These are phyloP conservation scores for Striga hermonthica DNA, from an alignment of 305 asterid genomes.

Conservation along the genomic window DNA sequence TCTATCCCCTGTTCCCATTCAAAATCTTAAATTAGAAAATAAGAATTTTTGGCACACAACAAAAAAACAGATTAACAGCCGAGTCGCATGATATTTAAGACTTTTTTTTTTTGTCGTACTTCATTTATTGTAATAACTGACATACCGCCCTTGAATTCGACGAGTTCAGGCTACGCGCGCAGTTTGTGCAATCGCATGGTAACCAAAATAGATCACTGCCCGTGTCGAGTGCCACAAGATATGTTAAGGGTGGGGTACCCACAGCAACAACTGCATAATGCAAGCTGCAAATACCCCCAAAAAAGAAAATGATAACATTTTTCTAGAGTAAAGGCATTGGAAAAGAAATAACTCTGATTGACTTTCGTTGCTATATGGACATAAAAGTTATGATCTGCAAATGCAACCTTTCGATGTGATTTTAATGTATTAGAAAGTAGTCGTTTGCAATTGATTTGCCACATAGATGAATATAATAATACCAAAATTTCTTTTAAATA, in stretches of 20 bases:
- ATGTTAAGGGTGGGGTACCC: slow-evolving; percentile 67
- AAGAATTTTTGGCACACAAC: slow-evolving; percentile 9
- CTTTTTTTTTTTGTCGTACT: no score
- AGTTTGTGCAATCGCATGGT: slow-evolving; percentile 75
- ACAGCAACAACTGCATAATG: slow-evolving; percentile 73
- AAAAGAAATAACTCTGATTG: background rate
- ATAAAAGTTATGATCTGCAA: no score
- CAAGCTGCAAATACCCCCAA: slow-evolving; percentile 57
- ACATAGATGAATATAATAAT: no score
- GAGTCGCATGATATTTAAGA: no score
- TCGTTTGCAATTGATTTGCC: no score
- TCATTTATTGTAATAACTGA: no score
- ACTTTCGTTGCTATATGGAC: background rate
- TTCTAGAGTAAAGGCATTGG: background rate
- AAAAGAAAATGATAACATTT: background rate
- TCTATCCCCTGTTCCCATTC: slow-evolving; percentile 44
- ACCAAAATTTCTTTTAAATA: no score
- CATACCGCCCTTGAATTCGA: slow-evolving; percentile 44
- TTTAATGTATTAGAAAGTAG: no score
- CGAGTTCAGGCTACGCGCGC: slow-evolving; percentile 43
- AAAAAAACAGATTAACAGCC: no score
- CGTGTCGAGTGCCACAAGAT: slow-evolving; percentile 96
- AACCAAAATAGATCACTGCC: slow-evolving; percentile 98
- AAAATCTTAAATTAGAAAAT: slow-evolving; percentile 7
- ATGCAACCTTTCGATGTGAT: no score